These are phyloP conservation scores for Vigna angularis DNA, from an alignment of 306 rosid genomes.

Conservation along the genomic window DNA sequence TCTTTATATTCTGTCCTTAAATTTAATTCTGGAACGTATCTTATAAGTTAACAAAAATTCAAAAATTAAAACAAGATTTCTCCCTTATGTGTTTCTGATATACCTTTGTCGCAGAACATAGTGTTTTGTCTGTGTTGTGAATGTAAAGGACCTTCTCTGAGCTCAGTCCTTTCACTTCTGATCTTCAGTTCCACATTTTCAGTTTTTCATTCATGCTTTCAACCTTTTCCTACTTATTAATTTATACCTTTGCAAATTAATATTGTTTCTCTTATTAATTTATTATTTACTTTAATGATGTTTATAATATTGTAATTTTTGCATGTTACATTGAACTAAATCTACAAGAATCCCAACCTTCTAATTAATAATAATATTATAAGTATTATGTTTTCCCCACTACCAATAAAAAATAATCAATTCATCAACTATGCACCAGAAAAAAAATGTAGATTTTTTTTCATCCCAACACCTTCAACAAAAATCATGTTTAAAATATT, in stretches of 20 bases:
- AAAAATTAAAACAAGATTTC: neutral
- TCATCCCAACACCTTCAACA: neutral
- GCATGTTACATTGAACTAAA: neutral
- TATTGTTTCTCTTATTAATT: too few species aligned
- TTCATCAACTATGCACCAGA: neutral
- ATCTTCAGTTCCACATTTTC: constrained; percentile 19
- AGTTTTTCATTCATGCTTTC: neutral
- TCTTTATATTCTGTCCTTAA: neutral
- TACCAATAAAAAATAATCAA: neutral
- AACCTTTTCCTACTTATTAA: neutral
- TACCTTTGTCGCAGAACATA: neutral
- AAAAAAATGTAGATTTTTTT: neutral
- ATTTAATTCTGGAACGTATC: neutral
- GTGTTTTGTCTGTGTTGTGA: neutral
- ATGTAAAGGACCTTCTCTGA: neutral
- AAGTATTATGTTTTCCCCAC: neutral
- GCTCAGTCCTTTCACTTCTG: neutral
- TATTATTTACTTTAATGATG: too few species aligned
- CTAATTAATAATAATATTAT: constrained; percentile 7
- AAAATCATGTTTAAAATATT: neutral
- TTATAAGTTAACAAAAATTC: too few species aligned
- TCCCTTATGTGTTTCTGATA: neutral
- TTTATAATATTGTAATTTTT: too few species aligned
- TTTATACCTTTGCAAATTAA: neutral
- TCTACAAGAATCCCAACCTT: neutral